A percentile compares a stretch with the other conserved stretches of the same genome.
Evolutionary conservation across 2,329 filamentous ascomycete genomes (phyloP).

Genomic region (Pyrenophora seminiperda): DNA sequence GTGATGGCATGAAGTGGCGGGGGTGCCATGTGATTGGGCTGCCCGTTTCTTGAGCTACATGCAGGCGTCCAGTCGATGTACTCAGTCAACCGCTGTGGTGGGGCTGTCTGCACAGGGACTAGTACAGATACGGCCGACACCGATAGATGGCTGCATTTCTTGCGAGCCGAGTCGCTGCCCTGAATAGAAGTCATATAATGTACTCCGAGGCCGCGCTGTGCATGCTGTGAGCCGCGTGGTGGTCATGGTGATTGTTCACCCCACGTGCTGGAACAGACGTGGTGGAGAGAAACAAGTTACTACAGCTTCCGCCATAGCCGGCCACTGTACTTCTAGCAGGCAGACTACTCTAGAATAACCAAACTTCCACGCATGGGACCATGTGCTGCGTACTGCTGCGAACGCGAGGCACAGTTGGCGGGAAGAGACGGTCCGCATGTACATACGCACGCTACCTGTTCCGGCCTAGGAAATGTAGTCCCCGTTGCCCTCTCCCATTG

Average conservation of each 20-base stretch:
- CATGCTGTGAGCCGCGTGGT: not conserved
- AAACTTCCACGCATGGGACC: no score
- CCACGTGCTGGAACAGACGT: not conserved
- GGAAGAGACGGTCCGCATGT: slow-evolving; percentile 32
- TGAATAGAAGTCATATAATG: not conserved
- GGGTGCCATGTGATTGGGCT: slow-evolving; percentile 37
- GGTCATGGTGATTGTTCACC: not conserved
- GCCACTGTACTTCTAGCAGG: no score
- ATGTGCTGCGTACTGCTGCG: no score
- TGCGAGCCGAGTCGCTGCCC: slow-evolving; percentile 8
- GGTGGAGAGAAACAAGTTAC: slow-evolving; percentile 22
- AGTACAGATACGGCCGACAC: slow-evolving; percentile 9
- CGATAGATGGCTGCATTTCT: slow-evolving; percentile 13
- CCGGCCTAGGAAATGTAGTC: slow-evolving; percentile 13
- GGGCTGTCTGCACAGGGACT: slow-evolving; percentile 28
- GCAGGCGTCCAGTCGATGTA: slow-evolving; percentile 39
- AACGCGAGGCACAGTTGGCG: slow-evolving; percentile 30
- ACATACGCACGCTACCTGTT: slow-evolving; percentile 27
- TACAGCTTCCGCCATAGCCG: not conserved
- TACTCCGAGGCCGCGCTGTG: not conserved
- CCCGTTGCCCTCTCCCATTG: slow-evolving; percentile 11
- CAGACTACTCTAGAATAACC: no score
- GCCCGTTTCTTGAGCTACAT: slow-evolving; percentile 29
- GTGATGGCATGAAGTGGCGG: slow-evolving; percentile 29
- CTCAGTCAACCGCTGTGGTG: slow-evolving; percentile 41